Percentiles rank a stretch among this genome's conserved stretches.
These are phyloP conservation scores for Infundibulicybe gibba DNA, from an alignment of 768 basidiomycete species.

Conservation along the genomic window DNA sequence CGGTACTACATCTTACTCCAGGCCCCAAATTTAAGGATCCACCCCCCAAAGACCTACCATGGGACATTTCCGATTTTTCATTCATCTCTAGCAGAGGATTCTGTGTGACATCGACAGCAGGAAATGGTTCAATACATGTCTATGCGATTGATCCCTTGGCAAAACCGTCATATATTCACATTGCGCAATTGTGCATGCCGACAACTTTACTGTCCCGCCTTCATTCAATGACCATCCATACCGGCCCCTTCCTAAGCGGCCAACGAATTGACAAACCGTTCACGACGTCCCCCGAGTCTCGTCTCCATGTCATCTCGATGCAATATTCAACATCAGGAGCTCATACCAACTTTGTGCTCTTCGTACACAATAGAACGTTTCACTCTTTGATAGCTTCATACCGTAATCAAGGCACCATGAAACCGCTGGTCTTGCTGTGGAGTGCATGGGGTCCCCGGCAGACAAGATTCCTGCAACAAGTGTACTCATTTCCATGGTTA, in stretches of 20 bases:
- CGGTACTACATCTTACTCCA: not conserved
- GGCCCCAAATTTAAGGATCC: slow-evolving; percentile 21
- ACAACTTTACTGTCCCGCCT: slow-evolving; percentile 3
- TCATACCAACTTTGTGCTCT: not conserved
- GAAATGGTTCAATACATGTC: slow-evolving; percentile 37
- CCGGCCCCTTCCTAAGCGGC: slow-evolving; percentile 25
- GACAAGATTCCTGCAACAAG: slow-evolving; percentile 1
- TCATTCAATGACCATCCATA: slow-evolving; percentile 19
- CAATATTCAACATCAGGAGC: not conserved
- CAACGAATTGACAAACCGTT: slow-evolving; percentile 19
- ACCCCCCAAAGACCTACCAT: slow-evolving; percentile 15
- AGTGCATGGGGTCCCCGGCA: slow-evolving; percentile 8
- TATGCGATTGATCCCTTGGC: slow-evolving; percentile 30
- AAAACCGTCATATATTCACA: not conserved
- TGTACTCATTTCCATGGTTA: slow-evolving; percentile 9
- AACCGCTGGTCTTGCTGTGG: slow-evolving; percentile 1
- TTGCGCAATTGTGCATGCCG: slow-evolving; percentile 12
- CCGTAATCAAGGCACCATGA: not conserved
- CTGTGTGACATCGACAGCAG: slow-evolving; percentile 31
- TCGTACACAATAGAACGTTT: not conserved
- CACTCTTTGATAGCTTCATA: not conserved
- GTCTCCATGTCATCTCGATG: not conserved
- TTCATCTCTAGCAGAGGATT: slow-evolving; percentile 42
- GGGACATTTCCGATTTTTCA: slow-evolving; percentile 36
- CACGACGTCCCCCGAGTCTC: slow-evolving; percentile 7